Base-by-base conservation (phyloP, 805 yeast genomes). In the Lipomyces japonicus region DNA sequence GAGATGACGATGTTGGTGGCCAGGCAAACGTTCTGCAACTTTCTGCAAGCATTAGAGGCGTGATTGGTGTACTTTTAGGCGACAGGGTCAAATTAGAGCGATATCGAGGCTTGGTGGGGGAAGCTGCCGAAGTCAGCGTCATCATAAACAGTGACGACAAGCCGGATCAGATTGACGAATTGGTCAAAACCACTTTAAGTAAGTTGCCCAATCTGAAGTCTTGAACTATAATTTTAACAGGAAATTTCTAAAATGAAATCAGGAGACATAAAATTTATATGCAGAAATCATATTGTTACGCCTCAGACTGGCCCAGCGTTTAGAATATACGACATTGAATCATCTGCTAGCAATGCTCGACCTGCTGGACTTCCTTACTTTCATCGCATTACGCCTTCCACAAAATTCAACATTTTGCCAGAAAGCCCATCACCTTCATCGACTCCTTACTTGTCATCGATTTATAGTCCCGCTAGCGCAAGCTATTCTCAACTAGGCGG, bases 401-500 rank as follows among this genome's bases (percentile, higher is more conserved):
- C 44, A 5, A 34, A 41, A 10, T 38, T 61, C 1, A 53, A 63
- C 43, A 53, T 55, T n/a, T 53, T 3, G 19, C 28, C 39, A 6
- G 36, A 43, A 1, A 30, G 40, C 5, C 34, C 51, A 4, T 16
- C 42, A 4, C 19, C 18, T 10, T 41, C 42, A 14, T 30, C 46
- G 7, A 14, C 39, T 14, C 4, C 28, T 9, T 21, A 18, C 30
- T 16, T 16, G 6, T 19, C 23, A 7, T 10, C 18, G 2, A 12
- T 21, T 32, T 32, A 21, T 14, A 30, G 34, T 21, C 16, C 21
- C 10, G 21, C 12, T 25, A 18, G 23, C 30, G 23, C 24, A 22
- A 43, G 48, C 32, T 87, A 81, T 53, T 63, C 72, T 2, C 71
- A 74, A 19, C 79, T 93, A 4, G 98, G 97, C 16, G 99, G 97